Evolutionary conservation across 768 basidiomycete species (phyloP), one percentile per base, ranked within the genome.

Genomic region (Scleroderma bovista): DNA sequence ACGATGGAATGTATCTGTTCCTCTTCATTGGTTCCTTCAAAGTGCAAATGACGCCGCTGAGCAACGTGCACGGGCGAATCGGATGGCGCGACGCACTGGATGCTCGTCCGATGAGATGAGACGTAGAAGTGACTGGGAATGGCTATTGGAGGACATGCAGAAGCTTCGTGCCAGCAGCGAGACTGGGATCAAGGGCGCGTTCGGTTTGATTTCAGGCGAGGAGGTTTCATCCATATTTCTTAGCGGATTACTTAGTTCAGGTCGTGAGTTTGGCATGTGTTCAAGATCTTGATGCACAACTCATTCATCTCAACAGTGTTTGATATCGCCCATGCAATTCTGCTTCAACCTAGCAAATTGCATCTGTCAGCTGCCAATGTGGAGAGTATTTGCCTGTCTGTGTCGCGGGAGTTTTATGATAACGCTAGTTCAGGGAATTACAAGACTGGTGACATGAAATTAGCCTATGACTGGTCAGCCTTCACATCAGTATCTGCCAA

Each of bases 371-470:
- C 72, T 22, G 64, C 71, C 20, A 67, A 68, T 4, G 67, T 88
- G 5, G 93, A 97, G 66, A 79, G 84, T 29, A 80, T 95, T 12
- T 93, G 91, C 57, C 69, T 99, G 17, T 65, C 80, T 1, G 83
- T 83, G 38, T 92, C 90, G 3, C 79, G 81, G 42, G 96, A 98
- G 70, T 83, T 96, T 53, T 99, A 98, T 66, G 93, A 97, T 63
- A 97, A 97, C 59, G 88, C 96, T 2, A 83, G 77, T 54, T 87
- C 84, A 1, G 96, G 93, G 6, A 99, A 97, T 60, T 86, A 93
- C 63, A 89, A 91, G 57, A 76, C 79, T 33, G 94, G 95, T 4
- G 92, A 95, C 46, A 97, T 99, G 94, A 95, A 93, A 65, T 73
- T 92, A 44, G 96, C 96, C 1, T 94, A 94, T 66, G 91, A 95